phyloP scores from a whole-genome alignment of 2,329 filamentous ascomycete genomes.

The Chrysosporium keratinophilum region DNA sequence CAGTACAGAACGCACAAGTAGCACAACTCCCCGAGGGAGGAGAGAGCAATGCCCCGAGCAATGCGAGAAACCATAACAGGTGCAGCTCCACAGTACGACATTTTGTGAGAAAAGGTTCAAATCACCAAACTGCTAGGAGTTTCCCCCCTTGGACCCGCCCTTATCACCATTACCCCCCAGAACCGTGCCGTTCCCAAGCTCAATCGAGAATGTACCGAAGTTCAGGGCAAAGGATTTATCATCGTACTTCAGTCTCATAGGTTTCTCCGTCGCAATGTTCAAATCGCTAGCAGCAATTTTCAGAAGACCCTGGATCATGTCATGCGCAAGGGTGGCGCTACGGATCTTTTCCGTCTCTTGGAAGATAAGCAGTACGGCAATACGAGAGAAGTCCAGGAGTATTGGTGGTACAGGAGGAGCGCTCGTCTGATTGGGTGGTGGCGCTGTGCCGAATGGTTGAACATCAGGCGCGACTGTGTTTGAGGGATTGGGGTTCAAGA shows the following conservation, averaged over 20 bases:
- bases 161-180: background rate
- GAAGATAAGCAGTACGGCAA: constrained; percentile 22
- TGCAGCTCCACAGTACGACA: too few relatives aligned
- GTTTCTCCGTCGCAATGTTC: background rate
- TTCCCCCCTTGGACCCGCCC: background rate
- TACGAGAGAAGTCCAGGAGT: constrained; percentile 22
- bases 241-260: constrained; percentile 18
- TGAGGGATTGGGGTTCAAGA: constrained; percentile 19
- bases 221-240: constrained; percentile 18
- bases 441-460: background rate
- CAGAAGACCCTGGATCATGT: constrained; percentile 15
- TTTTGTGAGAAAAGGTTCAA: too few relatives aligned
- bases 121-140: too few relatives aligned
- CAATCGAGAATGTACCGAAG: constrained; percentile 14
- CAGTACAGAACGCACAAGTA: too few relatives aligned
- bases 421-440: constrained; percentile 11
- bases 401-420: constrained; percentile 16
- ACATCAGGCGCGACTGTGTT: constrained; percentile 21
- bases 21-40: too few relatives aligned
- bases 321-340: constrained; percentile 17
- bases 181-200: constrained; percentile 5
- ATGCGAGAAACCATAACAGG: too few relatives aligned
- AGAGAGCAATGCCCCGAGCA: too few relatives aligned
- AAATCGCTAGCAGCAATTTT: constrained; percentile 7
- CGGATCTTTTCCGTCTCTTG: constrained; percentile 18